Base-by-base conservation (phyloP, 2,329 filamentous ascomycete genomes). In the Colletotrichum brevisporum region DNA sequence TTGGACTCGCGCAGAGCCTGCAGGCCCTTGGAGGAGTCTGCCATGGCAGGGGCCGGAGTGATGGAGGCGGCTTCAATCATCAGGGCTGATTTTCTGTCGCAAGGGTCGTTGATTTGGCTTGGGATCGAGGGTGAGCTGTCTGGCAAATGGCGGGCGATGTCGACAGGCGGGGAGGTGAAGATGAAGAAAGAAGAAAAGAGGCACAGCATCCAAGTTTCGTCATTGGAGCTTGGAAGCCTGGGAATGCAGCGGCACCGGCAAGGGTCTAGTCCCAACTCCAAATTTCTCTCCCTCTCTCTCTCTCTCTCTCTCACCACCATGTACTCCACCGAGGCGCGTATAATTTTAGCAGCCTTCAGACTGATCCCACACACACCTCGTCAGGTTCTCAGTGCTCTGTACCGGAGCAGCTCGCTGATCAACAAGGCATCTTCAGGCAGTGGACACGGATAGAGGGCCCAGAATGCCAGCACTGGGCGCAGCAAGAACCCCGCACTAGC, bases 1-100 rank as follows among this genome's bases (percentile, higher is more conserved):
- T 81, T 80, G 51, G 84, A 83, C 71, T 87, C 84, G 54, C 80
- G 76, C 67, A 88, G 83, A 39, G 84, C 82, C 74, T 81, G 76
- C 59, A 86, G 78, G 66, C 82, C 79, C 70, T 82, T 79, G 41
- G 82, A 77, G 36, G 79, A 77, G 60, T 77, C 76, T 56, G 70
- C 67, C 72, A 72, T 73, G 51, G 55, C 63, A 57, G 52, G 56
- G 5, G 57, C 48, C 12, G 62, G 43, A 10, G 63, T 62, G 21
- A 61, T 61, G 41, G 57, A 39, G 26, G 67, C 58, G 51, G 67
- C 67, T 69, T 69, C 67, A 69, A 69, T 69, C 67, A 69, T 69
- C 50, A 41, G 58, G 58, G 24, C 66, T 53, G 53, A 16, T 67
- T 27, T 53, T 47, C 21, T 31, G 54, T 53, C 27, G 56, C 51